phyloP scores from a whole-genome alignment of 2,329 filamentous ascomycete genomes.

The Talaromyces sp. region DNA sequence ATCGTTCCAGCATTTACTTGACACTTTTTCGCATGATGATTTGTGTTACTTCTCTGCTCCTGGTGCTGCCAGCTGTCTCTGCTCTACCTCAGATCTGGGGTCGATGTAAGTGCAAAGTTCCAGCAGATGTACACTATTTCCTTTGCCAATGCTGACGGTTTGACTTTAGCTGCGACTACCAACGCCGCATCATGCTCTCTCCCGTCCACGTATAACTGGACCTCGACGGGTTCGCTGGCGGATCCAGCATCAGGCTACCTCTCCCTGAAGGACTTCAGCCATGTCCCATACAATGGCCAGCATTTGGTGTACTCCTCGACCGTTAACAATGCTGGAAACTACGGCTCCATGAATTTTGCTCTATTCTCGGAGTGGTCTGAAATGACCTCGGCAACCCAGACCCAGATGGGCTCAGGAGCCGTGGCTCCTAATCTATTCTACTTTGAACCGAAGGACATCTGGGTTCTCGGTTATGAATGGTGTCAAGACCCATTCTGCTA shows the following conservation, averaged over 20 bases:
- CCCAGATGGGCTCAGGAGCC: constrained; percentile 38
- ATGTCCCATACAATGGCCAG: constrained; percentile 50
- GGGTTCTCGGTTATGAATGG: constrained; percentile 64
- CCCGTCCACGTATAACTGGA: constrained; percentile 53
- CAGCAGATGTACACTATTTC: no score
- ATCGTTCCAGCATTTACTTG: no score
- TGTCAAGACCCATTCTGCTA: constrained; percentile 56
- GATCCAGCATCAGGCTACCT: constrained; percentile 49
- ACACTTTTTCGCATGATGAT: no score
- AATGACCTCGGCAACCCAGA: constrained; percentile 50
- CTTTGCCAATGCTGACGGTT: no score
- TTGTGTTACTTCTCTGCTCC: no score
- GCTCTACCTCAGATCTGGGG: no score
- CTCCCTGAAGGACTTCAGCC: constrained; percentile 59
- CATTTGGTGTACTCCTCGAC: constrained; percentile 56
- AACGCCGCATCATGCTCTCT: constrained; percentile 40
- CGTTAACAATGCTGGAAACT: constrained; percentile 39
- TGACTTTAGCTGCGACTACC: background rate
- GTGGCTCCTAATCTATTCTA: constrained; percentile 60
- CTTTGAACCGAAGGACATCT: constrained; percentile 55
- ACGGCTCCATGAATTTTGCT: constrained; percentile 55
- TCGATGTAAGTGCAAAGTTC: no score
- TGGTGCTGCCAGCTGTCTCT: no score
- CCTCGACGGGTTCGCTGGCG: constrained; percentile 46
- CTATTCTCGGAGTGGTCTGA: constrained; percentile 49